Conservation (phyloP, 1,284 basidiomycete species). For the Boletus semigastroideus region DNA sequence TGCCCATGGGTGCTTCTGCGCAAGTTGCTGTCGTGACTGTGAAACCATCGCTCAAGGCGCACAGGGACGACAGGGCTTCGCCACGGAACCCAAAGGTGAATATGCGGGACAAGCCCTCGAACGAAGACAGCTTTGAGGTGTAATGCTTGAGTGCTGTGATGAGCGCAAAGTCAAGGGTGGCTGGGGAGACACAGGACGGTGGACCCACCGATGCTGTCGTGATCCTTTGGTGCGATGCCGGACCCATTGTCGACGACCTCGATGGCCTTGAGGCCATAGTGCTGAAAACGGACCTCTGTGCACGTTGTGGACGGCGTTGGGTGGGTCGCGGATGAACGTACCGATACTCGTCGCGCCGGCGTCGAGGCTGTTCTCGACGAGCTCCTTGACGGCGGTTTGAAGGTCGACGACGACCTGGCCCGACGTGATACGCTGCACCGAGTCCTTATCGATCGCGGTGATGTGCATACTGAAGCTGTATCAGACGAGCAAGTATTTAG, state of each 20-base stretch:
- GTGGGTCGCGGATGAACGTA: slow-evolving; percentile 25
- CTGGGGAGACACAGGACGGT: no score
- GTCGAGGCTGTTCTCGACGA: slow-evolving; percentile 96
- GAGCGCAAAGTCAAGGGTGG: no score
- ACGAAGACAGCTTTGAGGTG: slow-evolving; percentile 87
- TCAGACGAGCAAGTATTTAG: no score
- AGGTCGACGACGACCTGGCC: slow-evolving; percentile 96
- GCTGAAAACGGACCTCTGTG: slow-evolving; percentile 89
- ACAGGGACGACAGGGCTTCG: slow-evolving; percentile 92
- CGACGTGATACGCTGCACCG: slow-evolving; percentile 70
- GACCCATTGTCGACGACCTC: slow-evolving; percentile 94
- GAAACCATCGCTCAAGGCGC: slow-evolving; percentile 77
- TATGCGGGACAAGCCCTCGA: slow-evolving; percentile 74
- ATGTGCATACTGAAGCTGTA: no score
- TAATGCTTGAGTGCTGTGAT: slow-evolving; percentile 84
- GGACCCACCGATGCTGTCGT: slow-evolving; percentile 82
- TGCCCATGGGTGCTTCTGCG: slow-evolving; percentile 73
- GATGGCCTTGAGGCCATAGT: slow-evolving; percentile 83
- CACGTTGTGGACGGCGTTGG: neutral
- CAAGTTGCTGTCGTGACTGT: slow-evolving; percentile 74
- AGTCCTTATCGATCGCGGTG: slow-evolving; percentile 69
- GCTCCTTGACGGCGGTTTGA: slow-evolving; percentile 92
- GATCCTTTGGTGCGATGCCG: slow-evolving; percentile 80
- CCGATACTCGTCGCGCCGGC: slow-evolving; percentile 88
- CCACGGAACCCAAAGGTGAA: slow-evolving; percentile 94